These are phyloP conservation scores for Geotrichum phurueaensis DNA, from an alignment of 1,139 yeast genomes.

Conservation along the genomic window DNA sequence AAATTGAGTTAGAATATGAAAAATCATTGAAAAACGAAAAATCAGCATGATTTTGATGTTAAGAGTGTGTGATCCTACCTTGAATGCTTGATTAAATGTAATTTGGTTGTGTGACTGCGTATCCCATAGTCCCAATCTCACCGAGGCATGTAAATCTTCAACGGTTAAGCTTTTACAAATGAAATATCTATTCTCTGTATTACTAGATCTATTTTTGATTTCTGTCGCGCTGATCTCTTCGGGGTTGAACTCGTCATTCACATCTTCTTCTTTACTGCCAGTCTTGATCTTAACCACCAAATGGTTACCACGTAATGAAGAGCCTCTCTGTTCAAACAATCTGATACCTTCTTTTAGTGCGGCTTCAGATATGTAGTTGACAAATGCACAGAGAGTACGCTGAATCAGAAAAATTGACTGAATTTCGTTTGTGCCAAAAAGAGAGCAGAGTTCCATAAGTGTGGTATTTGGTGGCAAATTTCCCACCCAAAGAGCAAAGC, in stretches of 20 bases:
- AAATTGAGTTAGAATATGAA: background rate
- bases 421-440: slow-evolving; percentile 36
- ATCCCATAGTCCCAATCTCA: slow-evolving; percentile 35
- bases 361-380: slow-evolving; percentile 31
- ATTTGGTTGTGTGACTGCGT: slow-evolving; percentile 39
- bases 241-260: background rate
- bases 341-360: slow-evolving; percentile 34
- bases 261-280: background rate
- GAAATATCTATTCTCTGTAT: slow-evolving; percentile 29
- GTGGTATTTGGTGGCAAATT: slow-evolving; percentile 36
- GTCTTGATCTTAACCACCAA: slow-evolving; percentile 30
- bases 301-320: slow-evolving; percentile 31
- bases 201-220: background rate
- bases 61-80: slow-evolving; percentile 5
- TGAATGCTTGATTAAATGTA: slow-evolving; percentile 35
- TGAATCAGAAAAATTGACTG: slow-evolving; percentile 38
- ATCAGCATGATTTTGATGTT: background rate
- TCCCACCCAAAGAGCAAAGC: slow-evolving; percentile 41
- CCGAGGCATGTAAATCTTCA: slow-evolving; percentile 36
- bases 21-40: background rate
- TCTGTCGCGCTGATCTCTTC: background rate
- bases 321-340: slow-evolving; percentile 29
- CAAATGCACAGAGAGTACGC: slow-evolving; percentile 39
- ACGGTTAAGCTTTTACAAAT: slow-evolving; percentile 38
- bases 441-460: slow-evolving; percentile 32